Conservation (phyloP, 2,329 filamentous ascomycete species). For the Ceratocystis colombiana region DNA sequence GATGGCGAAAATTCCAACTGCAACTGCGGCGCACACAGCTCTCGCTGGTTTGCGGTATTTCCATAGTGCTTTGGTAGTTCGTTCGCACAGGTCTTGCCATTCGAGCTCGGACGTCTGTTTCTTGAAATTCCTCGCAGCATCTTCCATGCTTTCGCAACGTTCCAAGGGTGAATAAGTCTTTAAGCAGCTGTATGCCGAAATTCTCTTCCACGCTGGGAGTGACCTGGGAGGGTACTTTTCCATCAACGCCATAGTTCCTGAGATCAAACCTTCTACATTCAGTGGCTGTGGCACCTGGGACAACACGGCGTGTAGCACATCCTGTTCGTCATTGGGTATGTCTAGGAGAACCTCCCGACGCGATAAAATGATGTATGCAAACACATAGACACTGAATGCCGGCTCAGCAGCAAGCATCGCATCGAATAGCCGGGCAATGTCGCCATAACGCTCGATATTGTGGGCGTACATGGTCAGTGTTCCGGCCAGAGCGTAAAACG, state of each 20-base stretch:
- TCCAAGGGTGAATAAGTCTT: conserved; percentile 61
- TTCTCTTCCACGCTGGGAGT: conserved; percentile 58
- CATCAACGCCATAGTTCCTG: conserved; percentile 54
- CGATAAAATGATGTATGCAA: conserved; percentile 74
- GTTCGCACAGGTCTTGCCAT: conserved; percentile 29
- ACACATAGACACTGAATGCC: conserved; percentile 83
- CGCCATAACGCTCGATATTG: conserved; percentile 79
- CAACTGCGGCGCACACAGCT: conserved; percentile 52
- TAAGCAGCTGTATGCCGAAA: conserved; percentile 69
- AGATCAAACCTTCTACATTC: conserved; percentile 68
- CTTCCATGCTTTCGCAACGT: conserved; percentile 44
- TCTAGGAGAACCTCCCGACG: conserved; percentile 77
- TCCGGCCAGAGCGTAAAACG: conserved; percentile 87
- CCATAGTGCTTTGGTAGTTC: conserved; percentile 24
- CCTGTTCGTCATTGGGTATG: conserved; percentile 70
- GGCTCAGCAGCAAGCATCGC: conserved; percentile 78
- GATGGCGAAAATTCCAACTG: conserved; percentile 58
- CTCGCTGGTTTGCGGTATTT: conserved; percentile 54
- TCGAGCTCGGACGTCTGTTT: conserved; percentile 61
- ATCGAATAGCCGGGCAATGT: conserved; percentile 87
- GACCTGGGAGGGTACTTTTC: conserved; percentile 58
- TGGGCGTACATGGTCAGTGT: conserved; percentile 95
- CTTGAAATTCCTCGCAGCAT: conserved; percentile 59
- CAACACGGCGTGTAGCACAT: conserved; percentile 83
- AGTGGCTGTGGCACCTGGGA: conserved; percentile 76